Conservation (phyloP, 495 filamentous ascomycete genomes). For the Lasiosphaeria miniovina region DNA sequence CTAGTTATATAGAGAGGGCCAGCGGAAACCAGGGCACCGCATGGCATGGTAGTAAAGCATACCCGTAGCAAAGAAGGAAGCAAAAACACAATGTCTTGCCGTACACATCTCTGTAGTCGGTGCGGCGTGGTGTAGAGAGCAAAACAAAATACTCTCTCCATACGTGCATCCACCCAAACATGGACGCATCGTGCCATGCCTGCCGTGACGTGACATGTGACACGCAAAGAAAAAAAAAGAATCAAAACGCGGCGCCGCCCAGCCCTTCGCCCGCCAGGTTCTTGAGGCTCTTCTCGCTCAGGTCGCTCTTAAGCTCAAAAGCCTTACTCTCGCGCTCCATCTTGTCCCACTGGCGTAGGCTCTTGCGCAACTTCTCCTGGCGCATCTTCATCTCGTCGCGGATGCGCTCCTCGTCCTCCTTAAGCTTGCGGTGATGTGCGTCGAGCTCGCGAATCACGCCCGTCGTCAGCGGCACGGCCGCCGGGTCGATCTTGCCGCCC, state of each 20-base stretch:
- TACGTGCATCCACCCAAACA: too few species aligned
- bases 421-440: slow-evolving; percentile 34
- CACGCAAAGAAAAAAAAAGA: too few species aligned
- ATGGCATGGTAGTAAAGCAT: too few species aligned
- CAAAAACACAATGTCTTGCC: too few species aligned
- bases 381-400: slow-evolving; percentile 43
- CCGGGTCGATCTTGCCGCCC: slow-evolving; percentile 42
- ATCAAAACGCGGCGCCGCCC: slow-evolving; percentile 41
- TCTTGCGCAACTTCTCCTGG: slow-evolving; percentile 45
- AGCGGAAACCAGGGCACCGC: too few species aligned
- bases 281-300: slow-evolving; percentile 43
- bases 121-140: too few species aligned
- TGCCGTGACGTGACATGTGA: too few species aligned
- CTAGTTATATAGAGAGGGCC: too few species aligned
- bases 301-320: slow-evolving; percentile 43
- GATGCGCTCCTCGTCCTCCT: slow-evolving; percentile 47
- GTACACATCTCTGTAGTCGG: too few species aligned
- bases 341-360: slow-evolving; percentile 39
- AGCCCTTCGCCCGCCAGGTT: slow-evolving; percentile 43
- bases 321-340: slow-evolving; percentile 44
- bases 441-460: slow-evolving; percentile 41
- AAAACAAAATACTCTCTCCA: too few species aligned
- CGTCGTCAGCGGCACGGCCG: slow-evolving; percentile 25
- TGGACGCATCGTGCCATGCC: too few species aligned
- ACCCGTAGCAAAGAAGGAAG: too few species aligned